phyloP scores from a whole-genome alignment of 179 eudicot genomes.

The Beta corolliflora region DNA sequence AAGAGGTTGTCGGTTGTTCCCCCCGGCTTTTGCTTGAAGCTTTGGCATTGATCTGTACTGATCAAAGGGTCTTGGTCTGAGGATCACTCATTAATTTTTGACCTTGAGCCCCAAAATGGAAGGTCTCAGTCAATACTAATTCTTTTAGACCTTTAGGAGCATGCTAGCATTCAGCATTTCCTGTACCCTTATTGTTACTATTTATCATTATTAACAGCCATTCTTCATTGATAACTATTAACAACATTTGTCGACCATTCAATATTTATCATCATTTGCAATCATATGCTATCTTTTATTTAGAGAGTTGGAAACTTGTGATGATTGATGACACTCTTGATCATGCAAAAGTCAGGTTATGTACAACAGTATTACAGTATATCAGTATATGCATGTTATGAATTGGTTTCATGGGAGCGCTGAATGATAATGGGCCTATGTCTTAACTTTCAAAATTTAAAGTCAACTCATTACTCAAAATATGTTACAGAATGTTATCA shows the following conservation, averaged over 20 bases:
- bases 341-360: no score
- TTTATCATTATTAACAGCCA: conserved; percentile 28
- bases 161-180: conserved; percentile 25
- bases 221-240: conserved; percentile 24
- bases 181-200: conserved; percentile 1
- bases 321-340: no score
- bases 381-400: no score
- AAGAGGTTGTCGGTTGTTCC: conserved; percentile 45
- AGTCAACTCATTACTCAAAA: no score
- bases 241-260: conserved; percentile 4
- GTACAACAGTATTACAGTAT: no score
- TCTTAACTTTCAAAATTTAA: no score
- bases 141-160: conserved; percentile 26
- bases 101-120: conserved; percentile 22
- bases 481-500: no score
- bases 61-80: not conserved
- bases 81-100: conserved; percentile 25
- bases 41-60: conserved; percentile 61
- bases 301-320: no score
- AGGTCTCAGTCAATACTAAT: conserved; percentile 27
- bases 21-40: conserved; percentile 73
- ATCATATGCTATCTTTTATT: not conserved
- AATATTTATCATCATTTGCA: not conserved
- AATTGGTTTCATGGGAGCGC: no score
- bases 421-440: no score